Conservation (phyloP, 192 early-diverging fungal species). For the Tieghemiomyces parasiticus region DNA sequence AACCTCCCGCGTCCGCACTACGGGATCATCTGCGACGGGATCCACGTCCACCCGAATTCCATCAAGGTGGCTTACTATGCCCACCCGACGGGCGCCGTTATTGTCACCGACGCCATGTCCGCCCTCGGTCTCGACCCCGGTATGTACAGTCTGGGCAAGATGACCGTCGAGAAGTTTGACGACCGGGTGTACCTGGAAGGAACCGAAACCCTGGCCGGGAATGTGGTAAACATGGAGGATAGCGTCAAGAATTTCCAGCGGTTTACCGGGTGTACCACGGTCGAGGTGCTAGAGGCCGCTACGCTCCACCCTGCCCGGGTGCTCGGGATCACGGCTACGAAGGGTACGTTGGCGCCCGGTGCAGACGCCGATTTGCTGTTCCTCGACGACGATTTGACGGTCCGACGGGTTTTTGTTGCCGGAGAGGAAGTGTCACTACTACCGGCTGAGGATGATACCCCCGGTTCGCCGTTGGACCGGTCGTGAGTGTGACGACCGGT, state of each 20-base stretch:
- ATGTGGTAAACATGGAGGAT: conserved; percentile 45
- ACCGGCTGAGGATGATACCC: too few species aligned
- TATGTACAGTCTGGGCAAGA: conserved; percentile 51
- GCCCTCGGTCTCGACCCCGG: conserved; percentile 57
- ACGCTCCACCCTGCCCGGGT: conserved; percentile 61
- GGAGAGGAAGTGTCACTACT: conserved; percentile 55
- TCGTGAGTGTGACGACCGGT: too few species aligned
- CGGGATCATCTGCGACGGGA: conserved; percentile 72
- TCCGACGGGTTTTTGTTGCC: conserved; percentile 55
- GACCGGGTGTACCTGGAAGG: conserved; percentile 58
- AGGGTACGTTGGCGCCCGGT: conserved; percentile 53
- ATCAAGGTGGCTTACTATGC: conserved; percentile 69
- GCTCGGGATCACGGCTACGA: conserved; percentile 51
- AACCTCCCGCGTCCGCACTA: conserved; percentile 67
- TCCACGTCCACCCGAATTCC: conserved; percentile 68
- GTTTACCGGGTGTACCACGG: conserved; percentile 56
- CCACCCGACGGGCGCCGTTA: conserved; percentile 56
- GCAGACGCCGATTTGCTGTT: conserved; percentile 68
- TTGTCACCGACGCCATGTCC: conserved; percentile 71
- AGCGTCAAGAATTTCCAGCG: conserved; percentile 65
- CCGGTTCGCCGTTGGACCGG: too few species aligned
- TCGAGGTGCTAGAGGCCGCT: conserved; percentile 68
- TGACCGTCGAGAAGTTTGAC: conserved; percentile 42
- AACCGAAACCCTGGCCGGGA: conserved; percentile 60
- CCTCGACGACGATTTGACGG: conserved; percentile 41